Percentiles rank a stretch among this genome's conserved stretches.
These are phyloP conservation scores for Pisolithus tinctorius DNA, from an alignment of 768 basidiomycete genomes.

Conservation along the genomic window DNA sequence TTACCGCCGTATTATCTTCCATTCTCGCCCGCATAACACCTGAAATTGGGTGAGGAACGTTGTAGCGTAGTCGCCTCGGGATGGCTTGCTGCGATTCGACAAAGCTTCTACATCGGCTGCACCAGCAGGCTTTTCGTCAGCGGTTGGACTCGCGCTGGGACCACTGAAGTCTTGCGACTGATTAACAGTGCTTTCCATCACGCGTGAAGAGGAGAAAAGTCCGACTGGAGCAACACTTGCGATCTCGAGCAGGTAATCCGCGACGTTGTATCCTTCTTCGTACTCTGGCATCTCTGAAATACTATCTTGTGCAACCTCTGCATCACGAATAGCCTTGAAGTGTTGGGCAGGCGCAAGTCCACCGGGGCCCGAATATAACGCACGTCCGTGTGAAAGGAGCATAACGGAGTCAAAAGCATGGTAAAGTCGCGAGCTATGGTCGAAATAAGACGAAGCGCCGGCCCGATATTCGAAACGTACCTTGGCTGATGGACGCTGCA, in stretches of 20 bases:
- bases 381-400: conserved; percentile 68
- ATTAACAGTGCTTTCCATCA: not conserved
- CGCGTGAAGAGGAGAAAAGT: conserved; percentile 24
- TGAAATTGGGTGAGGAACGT: conserved; percentile 89
- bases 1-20: conserved; percentile 70
- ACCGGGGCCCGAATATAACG: conserved; percentile 77
- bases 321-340: conserved; percentile 38
- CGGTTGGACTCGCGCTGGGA: conserved; percentile 4
- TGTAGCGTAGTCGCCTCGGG: conserved; percentile 44
- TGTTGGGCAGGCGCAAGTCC: conserved; percentile 61
- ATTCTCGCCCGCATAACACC: conserved; percentile 76
- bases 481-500: conserved; percentile 87
- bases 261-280: conserved; percentile 82
- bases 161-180: not conserved
- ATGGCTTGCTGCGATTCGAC: conserved; percentile 8
- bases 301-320: conserved; percentile 28
- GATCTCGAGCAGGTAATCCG: conserved; percentile 87
- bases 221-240: conserved; percentile 58
- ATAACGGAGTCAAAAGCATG: conserved; percentile 80
- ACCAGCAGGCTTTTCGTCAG: conserved; percentile 9
- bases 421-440: conserved; percentile 66
- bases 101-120: conserved; percentile 15
- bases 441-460: conserved; percentile 1
- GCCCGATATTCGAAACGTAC: conserved; percentile 27
- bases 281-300: conserved; percentile 41